Conservation (phyloP, 1,284 basidiomycete species). For the Coniferiporia sulphurascens region DNA sequence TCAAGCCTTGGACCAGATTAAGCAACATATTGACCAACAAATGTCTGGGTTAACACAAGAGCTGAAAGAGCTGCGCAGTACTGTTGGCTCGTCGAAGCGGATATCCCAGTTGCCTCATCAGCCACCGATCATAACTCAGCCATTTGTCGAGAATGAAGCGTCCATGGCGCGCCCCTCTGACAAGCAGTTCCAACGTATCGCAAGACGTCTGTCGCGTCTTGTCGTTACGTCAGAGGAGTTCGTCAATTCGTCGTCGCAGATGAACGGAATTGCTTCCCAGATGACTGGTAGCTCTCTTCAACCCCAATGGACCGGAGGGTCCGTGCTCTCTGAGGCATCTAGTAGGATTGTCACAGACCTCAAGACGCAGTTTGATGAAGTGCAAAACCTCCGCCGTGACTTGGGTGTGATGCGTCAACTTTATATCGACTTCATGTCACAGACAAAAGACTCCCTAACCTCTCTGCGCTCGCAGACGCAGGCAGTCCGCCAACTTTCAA, state of each 20-base stretch:
- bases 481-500: constrained; percentile 82
- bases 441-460: constrained; percentile 82
- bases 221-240: constrained; percentile 40
- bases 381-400: constrained; percentile 89
- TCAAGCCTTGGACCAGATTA: constrained; percentile 95
- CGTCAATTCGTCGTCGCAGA: constrained; percentile 23
- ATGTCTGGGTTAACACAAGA: constrained; percentile 85
- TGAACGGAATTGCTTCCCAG: constrained; percentile 40
- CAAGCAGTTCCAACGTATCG: constrained; percentile 63
- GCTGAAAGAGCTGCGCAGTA: constrained; percentile 82
- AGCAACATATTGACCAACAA: constrained; percentile 93
- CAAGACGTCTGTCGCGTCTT: constrained; percentile 63
- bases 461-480: constrained; percentile 79
- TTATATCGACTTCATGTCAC: constrained; percentile 88
- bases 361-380: constrained; percentile 89
- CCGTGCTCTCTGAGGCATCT: constrained; percentile 66
- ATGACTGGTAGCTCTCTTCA: constrained; percentile 63
- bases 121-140: constrained; percentile 45
- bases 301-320: constrained; percentile 70
- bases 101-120: constrained; percentile 41
- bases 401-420: constrained; percentile 91
- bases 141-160: constrained; percentile 56
- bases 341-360: constrained; percentile 74
- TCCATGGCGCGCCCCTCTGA: constrained; percentile 63
- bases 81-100: constrained; percentile 46